phyloP scores from a whole-genome alignment of 2,329 filamentous ascomycete genomes.

The Aspergillus brunneoviolaceus region DNA sequence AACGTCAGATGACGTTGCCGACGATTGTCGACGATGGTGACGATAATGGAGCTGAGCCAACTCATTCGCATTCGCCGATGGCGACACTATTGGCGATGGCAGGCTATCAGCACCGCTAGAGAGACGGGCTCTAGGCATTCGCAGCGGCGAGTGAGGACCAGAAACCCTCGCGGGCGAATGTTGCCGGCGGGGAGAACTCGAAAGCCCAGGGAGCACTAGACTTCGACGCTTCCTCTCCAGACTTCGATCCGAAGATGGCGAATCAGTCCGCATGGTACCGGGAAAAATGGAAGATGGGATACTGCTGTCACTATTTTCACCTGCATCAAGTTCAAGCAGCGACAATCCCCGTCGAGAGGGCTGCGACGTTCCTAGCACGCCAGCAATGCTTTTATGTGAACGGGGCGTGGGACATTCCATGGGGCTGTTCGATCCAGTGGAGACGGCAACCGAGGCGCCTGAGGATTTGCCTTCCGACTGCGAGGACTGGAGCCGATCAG shows the following conservation, averaged over 20 bases:
- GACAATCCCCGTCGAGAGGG: conserved; percentile 72
- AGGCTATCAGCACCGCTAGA: conserved; percentile 55
- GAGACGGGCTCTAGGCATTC: conserved; percentile 78
- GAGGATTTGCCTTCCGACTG: conserved; percentile 54
- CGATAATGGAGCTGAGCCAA: conserved; percentile 53
- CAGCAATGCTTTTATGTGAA: conserved; percentile 67
- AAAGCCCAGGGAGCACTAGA: conserved; percentile 74
- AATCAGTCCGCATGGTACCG: conserved; percentile 74
- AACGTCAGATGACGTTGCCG: conserved; percentile 74
- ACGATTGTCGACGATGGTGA: conserved; percentile 87
- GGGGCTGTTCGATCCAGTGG: conserved; percentile 85
- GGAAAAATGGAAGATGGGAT: conserved; percentile 77
- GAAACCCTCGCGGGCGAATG: conserved; percentile 78
- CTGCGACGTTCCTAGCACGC: conserved; percentile 58
- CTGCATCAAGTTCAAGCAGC: conserved; percentile 80
- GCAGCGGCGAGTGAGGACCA: conserved; percentile 79
- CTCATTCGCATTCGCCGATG: conserved; percentile 79
- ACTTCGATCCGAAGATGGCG: conserved; percentile 83
- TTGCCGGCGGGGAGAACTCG: conserved; percentile 74
- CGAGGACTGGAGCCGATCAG: conserved; percentile 49
- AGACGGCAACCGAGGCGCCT: conserved; percentile 66
- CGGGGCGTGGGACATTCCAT: conserved; percentile 87
- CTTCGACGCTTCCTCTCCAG: conserved; percentile 85
- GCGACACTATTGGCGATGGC: conserved; percentile 84
- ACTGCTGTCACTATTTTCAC: conserved; percentile 79